A percentile compares a stretch with the other conserved stretches of the same genome.
Evolutionary conservation across 352 stramenopile species (phyloP).

Genomic region (Phytopythium oedochilum): DNA sequence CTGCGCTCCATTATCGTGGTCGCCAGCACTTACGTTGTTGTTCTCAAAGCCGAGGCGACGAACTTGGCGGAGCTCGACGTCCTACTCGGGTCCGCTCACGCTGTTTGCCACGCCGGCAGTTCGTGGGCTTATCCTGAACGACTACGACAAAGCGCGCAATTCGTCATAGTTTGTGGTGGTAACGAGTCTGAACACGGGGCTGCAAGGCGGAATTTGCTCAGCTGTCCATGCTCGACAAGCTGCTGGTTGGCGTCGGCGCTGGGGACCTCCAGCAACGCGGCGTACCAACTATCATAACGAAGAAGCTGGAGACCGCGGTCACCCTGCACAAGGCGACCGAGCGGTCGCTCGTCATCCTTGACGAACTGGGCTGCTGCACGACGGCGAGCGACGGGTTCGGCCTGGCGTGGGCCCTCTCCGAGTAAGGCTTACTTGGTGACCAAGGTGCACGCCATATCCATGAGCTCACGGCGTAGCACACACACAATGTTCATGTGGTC

Average conservation of each 20-base stretch:
- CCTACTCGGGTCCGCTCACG: conserved; percentile 91
- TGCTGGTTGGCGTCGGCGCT: conserved; percentile 96
- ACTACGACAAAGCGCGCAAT: conserved; percentile 90
- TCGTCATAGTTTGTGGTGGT: conserved; percentile 92
- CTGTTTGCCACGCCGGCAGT: conserved; percentile 89
- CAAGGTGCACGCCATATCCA: conserved; percentile 92
- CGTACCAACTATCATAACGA: conserved; percentile 99
- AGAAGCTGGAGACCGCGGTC: conserved; percentile 98
- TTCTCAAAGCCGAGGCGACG: conserved; percentile 90
- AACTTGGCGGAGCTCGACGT: conserved; percentile 94
- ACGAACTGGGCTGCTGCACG: conserved; percentile 98
- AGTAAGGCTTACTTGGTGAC: conserved; percentile 95
- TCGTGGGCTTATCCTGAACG: conserved; percentile 98
- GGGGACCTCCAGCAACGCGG: conserved; percentile 96
- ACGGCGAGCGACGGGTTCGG: conserved; percentile 98
- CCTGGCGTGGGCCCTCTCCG: conserved; percentile 96
- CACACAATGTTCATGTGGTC: no score
- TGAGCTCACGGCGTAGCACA: conserved; percentile 97
- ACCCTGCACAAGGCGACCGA: conserved; percentile 95
- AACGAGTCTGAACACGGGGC: conserved; percentile 99
- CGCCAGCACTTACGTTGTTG: conserved; percentile 93
- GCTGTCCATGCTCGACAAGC: conserved; percentile 94
- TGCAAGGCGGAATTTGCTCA: conserved; percentile 92
- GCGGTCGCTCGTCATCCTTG: conserved; percentile 97
- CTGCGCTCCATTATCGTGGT: conserved; percentile 92